Base-by-base conservation (phyloP, 768 basidiomycete species). In the Lactarius hengduanensis region DNA sequence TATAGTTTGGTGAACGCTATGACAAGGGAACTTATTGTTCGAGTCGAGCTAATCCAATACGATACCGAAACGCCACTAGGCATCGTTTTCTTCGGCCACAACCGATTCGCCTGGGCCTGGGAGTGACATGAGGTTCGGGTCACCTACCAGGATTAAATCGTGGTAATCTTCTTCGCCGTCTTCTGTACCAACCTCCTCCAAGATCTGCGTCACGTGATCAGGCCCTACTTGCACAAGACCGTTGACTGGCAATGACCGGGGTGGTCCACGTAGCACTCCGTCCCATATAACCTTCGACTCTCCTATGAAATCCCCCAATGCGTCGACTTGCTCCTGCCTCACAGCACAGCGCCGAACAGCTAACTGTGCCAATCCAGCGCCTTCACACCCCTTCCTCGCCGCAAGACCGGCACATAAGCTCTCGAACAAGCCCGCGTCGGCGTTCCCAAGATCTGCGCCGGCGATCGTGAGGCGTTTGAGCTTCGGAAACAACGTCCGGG, bases 201-300 rank as follows among this genome's bases (percentile, higher is more conserved):
- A 15, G 41, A 11, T 16, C 22, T 3, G 10, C 26, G 38, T 22
- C 28, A 43, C 3, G 16, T 62, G 61, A 22, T 16, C 18, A 20
- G 45, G 8, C n/a, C 16, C 38, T 13, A 28, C 26, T 50, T 26
- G 26, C 26, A 8, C 55, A 1, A 10, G 16, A 32, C 16, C 7
- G 18, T 53, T 43, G 47, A 9, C 38, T 22, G 45, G 18, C 28
- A 50, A 40, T 15, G 65, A 62, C 34, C 28, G 47, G 32, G 47
- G 22, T 32, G 26, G 22, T 10, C 50, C 61, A 38, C 20, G 55
- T 57, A 54, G 40, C 43, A 62, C n/a, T 22, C 65, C 56, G 32
- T 66, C 65, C 65, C 65, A 66, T 53, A 61, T 62, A 22, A 66
- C 65, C 50, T 62, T 66, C 6, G 65, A 66, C 61, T 66, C 65